Percentiles rank a stretch among this genome's conserved stretches.
Evolutionary conservation across 345 rosid species (phyloP).

Genomic region (Draba incana): DNA sequence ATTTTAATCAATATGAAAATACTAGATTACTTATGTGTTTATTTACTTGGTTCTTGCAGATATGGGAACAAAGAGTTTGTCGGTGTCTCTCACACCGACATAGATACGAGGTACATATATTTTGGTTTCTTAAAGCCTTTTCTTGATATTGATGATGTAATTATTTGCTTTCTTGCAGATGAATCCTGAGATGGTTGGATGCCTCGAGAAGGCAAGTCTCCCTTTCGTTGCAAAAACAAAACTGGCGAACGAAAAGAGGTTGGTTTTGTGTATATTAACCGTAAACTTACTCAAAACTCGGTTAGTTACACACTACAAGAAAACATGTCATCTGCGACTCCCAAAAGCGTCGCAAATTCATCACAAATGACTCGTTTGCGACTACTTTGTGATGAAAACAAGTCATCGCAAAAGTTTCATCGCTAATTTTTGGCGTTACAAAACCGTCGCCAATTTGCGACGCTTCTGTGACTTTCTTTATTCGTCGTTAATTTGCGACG

Average conservation of each 20-base stretch:
- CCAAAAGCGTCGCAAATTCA: no score
- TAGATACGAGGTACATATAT: constrained; percentile 79
- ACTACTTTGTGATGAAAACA: no score
- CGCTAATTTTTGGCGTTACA: no score
- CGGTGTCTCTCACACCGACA: constrained; percentile 89
- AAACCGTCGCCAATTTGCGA: no score
- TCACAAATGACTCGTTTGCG: no score
- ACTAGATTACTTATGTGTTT: neutral
- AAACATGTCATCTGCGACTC: no score
- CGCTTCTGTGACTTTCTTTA: no score
- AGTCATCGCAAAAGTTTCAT: no score
- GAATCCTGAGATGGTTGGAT: constrained; percentile 75
- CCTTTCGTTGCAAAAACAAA: constrained; percentile 87
- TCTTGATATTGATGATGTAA: constrained; percentile 4
- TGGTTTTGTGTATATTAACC: neutral
- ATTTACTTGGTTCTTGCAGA: constrained; percentile 41
- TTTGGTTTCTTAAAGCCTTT: neutral
- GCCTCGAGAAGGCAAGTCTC: constrained; percentile 74
- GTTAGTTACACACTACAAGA: no score
- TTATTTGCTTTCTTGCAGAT: constrained; percentile 68
- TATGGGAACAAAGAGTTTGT: constrained; percentile 66
- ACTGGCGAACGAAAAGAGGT: constrained; percentile 94
- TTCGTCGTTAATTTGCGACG: no score
- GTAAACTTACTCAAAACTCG: constrained; percentile 2
- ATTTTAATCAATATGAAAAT: neutral